Evolutionary conservation across 2,329 filamentous ascomycete species (phyloP).

Genomic region (Diaporthe aspalathi): DNA sequence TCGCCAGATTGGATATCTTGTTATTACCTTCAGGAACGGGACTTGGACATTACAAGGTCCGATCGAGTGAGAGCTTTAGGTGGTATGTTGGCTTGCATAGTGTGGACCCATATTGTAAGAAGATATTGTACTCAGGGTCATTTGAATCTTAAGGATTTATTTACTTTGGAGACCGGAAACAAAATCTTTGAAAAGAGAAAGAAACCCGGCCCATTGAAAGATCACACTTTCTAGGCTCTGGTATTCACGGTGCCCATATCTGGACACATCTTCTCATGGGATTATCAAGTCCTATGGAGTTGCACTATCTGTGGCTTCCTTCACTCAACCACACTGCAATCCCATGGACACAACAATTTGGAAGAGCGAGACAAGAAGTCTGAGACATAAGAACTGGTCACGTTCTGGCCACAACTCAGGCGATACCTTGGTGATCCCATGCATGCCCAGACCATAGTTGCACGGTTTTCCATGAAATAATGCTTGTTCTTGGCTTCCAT

Average conservation of each 20-base stretch:
- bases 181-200: no score
- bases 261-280: background rate
- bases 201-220: no score
- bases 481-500: background rate
- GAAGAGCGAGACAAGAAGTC: no score
- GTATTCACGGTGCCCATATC: no score
- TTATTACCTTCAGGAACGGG: no score
- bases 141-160: no score
- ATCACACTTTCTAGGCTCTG: background rate
- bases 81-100: no score
- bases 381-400: background rate
- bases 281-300: background rate
- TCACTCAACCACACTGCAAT: background rate
- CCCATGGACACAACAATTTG: background rate
- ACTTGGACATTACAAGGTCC: no score
- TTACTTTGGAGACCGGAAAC: no score
- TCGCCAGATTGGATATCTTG: background rate
- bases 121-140: no score
- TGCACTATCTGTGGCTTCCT: fast-evolving
- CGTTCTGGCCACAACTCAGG: background rate
- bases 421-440: background rate
- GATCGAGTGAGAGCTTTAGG: no score
- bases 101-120: no score
- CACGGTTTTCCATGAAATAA: background rate
- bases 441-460: background rate